Conservation (phyloP, 306 rosid genomes). For the Calophaca sinica region DNA sequence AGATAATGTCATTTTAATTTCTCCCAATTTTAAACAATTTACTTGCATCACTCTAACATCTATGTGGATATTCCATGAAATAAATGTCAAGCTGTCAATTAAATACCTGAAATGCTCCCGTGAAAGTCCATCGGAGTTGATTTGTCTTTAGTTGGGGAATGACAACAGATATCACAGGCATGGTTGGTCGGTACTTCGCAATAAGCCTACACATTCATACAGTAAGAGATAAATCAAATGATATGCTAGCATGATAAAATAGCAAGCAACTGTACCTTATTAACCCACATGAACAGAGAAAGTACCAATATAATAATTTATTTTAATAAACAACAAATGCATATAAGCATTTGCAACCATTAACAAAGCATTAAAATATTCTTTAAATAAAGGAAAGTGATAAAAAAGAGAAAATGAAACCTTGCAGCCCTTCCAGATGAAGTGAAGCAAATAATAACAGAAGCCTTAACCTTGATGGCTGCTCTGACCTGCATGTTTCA, state of each 20-base stretch:
- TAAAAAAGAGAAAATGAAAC: constrained; percentile 44
- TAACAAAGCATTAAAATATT: neutral
- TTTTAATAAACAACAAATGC: constrained; percentile 32
- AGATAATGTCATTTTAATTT: neutral
- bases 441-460: constrained; percentile 87
- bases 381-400: constrained; percentile 37
- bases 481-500: constrained; percentile 75
- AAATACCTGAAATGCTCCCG: constrained; percentile 87
- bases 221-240: neutral
- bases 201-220: constrained; percentile 59
- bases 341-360: constrained; percentile 14
- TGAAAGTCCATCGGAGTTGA: constrained; percentile 85
- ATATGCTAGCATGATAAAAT: no score
- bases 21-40: neutral
- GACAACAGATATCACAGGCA: constrained; percentile 86
- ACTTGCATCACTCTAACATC: constrained; percentile 31
- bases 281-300: constrained; percentile 1
- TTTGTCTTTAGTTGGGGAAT: constrained; percentile 82
- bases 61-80: constrained; percentile 25
- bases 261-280: no score
- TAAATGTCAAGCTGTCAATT: constrained; percentile 13
- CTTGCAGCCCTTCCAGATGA: constrained; percentile 97
- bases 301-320: neutral
- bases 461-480: constrained; percentile 96
- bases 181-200: constrained; percentile 83